Base-by-base conservation (phyloP, 129 eudicot genomes). In the Saussurea involucrata region DNA sequence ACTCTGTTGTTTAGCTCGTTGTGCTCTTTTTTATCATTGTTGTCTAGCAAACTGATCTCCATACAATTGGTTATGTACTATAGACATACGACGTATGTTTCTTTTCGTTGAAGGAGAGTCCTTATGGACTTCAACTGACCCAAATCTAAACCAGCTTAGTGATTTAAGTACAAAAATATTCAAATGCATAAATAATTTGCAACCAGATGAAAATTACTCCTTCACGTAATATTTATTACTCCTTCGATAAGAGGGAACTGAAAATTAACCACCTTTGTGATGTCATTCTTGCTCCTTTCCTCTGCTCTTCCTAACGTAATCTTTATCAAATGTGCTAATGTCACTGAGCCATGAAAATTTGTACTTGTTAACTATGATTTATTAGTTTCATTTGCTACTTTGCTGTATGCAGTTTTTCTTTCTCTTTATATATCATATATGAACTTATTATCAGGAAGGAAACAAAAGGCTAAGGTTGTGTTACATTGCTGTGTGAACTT, bases 401-500 rank as follows among this genome's bases (percentile, higher is more conserved):
- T 58, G 60, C 37, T 34, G 31, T n/a, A 70, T 70, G 25, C 28
- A 55, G 34, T 22, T 53, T 42, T 13, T 72, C 64, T n/a, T 13
- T 24, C n/a, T n/a, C 22, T 46, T 72, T 13, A 24, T 21, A 72
- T 49, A 53, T 72, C 74, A 42, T 72, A 29, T 42, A 69, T 20
- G 71, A 69, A 24, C 8, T 40, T 70, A 42, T 40, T 70, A 42
- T 24, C 34, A 70, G 24, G 33, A 70, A 13, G 25, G 58, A 70
- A 70, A 22, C 63, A 70, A 10, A 44, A 42, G 17, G 68, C 72
- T 63, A 63, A 40, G 25, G 32, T 63, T 24, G 49, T 69, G 36
- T 71, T 22, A 15, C 68, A 68, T 55, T 34, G 69, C 53, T 76
- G 55, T 71, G 68, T 71, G 66, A 73, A 22, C 25, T 85, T 82